Conservation (phyloP, 306 rosid genomes). For the Canavalia ensiformis region DNA sequence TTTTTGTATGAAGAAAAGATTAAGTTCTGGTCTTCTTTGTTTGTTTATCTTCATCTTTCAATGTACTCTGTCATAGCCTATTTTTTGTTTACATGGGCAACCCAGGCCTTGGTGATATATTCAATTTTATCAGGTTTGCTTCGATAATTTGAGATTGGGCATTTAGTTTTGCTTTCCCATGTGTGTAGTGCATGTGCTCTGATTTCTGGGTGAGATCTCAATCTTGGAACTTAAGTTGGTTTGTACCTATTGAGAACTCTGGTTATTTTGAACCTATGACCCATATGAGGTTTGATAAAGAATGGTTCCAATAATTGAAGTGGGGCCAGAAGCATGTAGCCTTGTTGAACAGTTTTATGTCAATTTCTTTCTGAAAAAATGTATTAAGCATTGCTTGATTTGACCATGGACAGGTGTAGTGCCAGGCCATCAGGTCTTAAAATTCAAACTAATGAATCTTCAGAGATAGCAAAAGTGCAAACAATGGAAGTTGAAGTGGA, state of each 20-base stretch:
- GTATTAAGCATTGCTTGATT: constrained; percentile 27
- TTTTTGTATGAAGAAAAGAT: background rate
- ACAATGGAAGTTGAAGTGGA: constrained; percentile 52
- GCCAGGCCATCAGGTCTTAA: constrained; percentile 73
- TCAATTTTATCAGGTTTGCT: constrained; percentile 31
- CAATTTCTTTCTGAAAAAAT: constrained; percentile 27
- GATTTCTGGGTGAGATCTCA: constrained; percentile 18
- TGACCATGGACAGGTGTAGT: constrained; percentile 63
- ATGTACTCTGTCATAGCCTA: constrained; percentile 11
- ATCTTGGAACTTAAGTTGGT: constrained; percentile 26
- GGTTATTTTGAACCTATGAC: constrained; percentile 22
- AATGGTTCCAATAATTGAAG: constrained; percentile 22
- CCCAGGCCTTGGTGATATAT: constrained; percentile 21
- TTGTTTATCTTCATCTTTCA: constrained; percentile 23
- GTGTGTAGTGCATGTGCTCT: constrained; percentile 12
- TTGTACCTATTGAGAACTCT: constrained; percentile 9
- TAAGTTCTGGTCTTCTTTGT: background rate
- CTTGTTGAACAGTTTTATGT: background rate
- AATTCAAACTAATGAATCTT: constrained; percentile 62
- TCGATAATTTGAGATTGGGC: constrained; percentile 28
- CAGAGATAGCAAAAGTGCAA: constrained; percentile 51
- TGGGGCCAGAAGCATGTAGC: constrained; percentile 15
- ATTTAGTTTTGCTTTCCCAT: constrained; percentile 36
- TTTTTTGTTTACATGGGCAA: constrained; percentile 20
- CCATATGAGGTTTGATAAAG: background rate